phyloP scores from a whole-genome alignment of 2,329 filamentous ascomycete genomes.

The Colletotrichum higginsianum region DNA sequence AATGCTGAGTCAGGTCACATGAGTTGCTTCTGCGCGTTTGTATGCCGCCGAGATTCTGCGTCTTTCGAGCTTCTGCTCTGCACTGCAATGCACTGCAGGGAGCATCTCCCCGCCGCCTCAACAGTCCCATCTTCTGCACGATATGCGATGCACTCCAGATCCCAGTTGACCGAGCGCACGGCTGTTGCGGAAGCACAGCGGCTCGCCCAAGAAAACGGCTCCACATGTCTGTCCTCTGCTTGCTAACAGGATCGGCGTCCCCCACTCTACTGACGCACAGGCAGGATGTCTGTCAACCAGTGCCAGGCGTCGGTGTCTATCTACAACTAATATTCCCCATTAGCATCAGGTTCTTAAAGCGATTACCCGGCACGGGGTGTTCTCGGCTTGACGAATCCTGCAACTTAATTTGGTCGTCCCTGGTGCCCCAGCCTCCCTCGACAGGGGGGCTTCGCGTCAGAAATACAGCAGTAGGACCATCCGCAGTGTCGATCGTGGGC shows the following conservation, averaged over 20 bases:
- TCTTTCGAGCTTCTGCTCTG: background rate
- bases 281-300: background rate
- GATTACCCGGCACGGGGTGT: background rate
- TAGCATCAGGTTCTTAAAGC: background rate
- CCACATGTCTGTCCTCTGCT: background rate
- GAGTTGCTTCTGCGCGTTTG: too few relatives aligned
- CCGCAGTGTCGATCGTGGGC: background rate
- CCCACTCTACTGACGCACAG: background rate
- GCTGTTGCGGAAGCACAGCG: slow-evolving; percentile 10
- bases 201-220: background rate
- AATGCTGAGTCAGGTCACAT: slow-evolving; percentile 26
- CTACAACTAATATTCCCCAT: background rate
- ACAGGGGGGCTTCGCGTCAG: background rate
- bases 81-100: slow-evolving; percentile 39
- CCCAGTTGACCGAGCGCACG: slow-evolving; percentile 26
- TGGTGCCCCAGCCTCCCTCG: background rate
- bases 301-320: background rate
- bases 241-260: background rate
- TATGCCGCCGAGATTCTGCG: background rate
- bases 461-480: background rate
- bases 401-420: background rate
- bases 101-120: background rate
- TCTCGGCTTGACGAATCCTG: background rate
- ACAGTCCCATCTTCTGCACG: slow-evolving; percentile 1
- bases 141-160: slow-evolving; percentile 10